Conservation (phyloP, 257 asterid genomes). For the Gynochthodes officinalis region DNA sequence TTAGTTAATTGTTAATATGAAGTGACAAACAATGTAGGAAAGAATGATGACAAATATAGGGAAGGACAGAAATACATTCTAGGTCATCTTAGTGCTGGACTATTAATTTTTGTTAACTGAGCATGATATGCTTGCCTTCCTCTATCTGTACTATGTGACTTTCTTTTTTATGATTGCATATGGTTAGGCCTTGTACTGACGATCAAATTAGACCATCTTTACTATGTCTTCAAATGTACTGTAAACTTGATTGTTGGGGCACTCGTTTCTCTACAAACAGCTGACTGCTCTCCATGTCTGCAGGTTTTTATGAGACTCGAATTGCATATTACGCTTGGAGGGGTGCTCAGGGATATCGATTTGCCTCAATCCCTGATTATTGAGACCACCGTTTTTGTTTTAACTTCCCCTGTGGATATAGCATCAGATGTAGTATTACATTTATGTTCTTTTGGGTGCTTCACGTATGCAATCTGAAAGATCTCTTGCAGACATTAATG, state of each 20-base stretch:
- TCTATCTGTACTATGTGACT: background rate
- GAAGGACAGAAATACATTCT: background rate
- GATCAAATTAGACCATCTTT: background rate
- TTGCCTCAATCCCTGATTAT: conserved; percentile 74
- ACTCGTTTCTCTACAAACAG: background rate
- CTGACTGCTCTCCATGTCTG: background rate
- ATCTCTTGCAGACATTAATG: background rate
- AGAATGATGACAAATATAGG: background rate
- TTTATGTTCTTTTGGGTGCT: background rate
- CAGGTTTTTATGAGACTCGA: conserved; percentile 86
- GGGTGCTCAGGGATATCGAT: conserved; percentile 49
- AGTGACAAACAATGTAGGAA: background rate
- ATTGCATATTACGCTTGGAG: conserved; percentile 84
- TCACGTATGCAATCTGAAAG: background rate
- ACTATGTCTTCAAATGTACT: background rate
- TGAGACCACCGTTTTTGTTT: conserved; percentile 27
- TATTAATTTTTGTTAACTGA: background rate
- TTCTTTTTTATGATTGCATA: no score
- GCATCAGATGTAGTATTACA: background rate
- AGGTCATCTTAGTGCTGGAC: background rate
- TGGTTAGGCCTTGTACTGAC: no score
- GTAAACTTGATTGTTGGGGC: background rate
- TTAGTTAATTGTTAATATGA: background rate
- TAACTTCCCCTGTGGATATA: background rate
- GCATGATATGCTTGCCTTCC: background rate